Evolutionary conservation across 2,329 filamentous ascomycete genomes (phyloP).

Genomic region (Colletotrichum sp.): DNA sequence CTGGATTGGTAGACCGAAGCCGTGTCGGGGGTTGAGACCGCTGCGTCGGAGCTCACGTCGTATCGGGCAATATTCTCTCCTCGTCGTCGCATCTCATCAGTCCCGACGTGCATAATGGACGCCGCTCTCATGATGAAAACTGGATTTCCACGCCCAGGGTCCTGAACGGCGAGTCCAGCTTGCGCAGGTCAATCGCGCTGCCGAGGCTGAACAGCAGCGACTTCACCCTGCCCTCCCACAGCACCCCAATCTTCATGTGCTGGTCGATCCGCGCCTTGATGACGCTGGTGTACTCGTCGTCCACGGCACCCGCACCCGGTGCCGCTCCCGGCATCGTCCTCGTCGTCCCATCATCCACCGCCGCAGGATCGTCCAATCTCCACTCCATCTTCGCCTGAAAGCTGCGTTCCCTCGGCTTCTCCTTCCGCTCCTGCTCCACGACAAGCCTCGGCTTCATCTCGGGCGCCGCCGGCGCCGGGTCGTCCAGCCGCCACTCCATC

Average conservation of each 20-base stretch:
- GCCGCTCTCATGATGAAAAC: constrained; percentile 72
- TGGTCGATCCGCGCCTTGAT: constrained; percentile 91
- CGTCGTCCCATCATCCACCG: constrained; percentile 27
- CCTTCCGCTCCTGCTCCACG: neutral
- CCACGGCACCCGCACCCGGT: constrained; percentile 40
- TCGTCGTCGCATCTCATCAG: neutral
- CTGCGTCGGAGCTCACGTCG: neutral
- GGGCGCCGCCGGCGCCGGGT: constrained; percentile 19
- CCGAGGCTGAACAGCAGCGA: constrained; percentile 92
- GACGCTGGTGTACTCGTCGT: constrained; percentile 79
- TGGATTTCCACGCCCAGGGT: constrained; percentile 81
- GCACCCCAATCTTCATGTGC: constrained; percentile 80
- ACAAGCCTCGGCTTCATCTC: neutral
- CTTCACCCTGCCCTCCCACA: constrained; percentile 95
- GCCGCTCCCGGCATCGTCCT: constrained; percentile 9
- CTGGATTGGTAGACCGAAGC: neutral
- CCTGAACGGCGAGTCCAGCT: constrained; percentile 77
- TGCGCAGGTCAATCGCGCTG: constrained; percentile 80
- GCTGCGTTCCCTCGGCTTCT: constrained; percentile 43
- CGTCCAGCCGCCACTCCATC: constrained; percentile 54
- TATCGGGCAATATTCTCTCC: neutral
- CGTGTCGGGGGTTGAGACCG: neutral
- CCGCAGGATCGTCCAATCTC: constrained; percentile 42
- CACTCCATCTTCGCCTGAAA: constrained; percentile 60
- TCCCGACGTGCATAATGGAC: no score